These are phyloP conservation scores for Artemisia annua DNA, from an alignment of 129 eudicot species.

Conservation along the genomic window DNA sequence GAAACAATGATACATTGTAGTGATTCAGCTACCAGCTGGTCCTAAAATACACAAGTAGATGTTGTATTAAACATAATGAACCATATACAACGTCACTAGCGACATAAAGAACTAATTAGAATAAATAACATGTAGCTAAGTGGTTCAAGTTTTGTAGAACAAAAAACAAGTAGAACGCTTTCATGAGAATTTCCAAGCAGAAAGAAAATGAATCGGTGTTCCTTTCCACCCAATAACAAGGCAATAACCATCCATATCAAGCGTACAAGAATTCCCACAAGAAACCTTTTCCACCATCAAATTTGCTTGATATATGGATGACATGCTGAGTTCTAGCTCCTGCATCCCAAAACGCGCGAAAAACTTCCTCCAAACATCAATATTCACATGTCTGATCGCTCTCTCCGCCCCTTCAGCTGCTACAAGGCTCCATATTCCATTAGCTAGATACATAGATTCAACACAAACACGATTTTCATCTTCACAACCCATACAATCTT, in stretches of 20 bases:
- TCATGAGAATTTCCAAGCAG: conserved; percentile 55
- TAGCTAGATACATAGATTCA: conserved; percentile 29
- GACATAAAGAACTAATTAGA: background rate
- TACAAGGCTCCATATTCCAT: conserved; percentile 35
- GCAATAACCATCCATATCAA: conserved; percentile 42
- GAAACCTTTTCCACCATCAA: conserved; percentile 30
- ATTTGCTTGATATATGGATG: conserved; percentile 45
- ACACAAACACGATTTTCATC: conserved; percentile 25
- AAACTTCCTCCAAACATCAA: conserved; percentile 59
- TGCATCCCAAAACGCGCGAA: conserved; percentile 45
- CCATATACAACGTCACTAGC: background rate
- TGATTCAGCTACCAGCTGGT: background rate
- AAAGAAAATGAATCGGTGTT: conserved; percentile 42
- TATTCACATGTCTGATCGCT: conserved; percentile 42
- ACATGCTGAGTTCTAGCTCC: conserved; percentile 44
- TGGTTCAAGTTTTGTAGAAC: background rate
- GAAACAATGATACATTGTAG: too few relatives aligned
- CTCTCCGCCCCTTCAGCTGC: conserved; percentile 57
- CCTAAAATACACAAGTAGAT: background rate
- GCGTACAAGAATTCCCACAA: conserved; percentile 44
- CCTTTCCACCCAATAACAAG: conserved; percentile 69
- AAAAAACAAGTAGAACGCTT: conserved; percentile 1
- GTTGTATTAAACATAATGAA: conserved; percentile 2
- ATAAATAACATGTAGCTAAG: conserved; percentile 3
- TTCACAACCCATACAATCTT: conserved; percentile 38